A percentile compares a stretch with the other conserved stretches of the same genome.
phyloP scores from a whole-genome alignment of 139 green algal species.

The Coelastrella sp. region DNA sequence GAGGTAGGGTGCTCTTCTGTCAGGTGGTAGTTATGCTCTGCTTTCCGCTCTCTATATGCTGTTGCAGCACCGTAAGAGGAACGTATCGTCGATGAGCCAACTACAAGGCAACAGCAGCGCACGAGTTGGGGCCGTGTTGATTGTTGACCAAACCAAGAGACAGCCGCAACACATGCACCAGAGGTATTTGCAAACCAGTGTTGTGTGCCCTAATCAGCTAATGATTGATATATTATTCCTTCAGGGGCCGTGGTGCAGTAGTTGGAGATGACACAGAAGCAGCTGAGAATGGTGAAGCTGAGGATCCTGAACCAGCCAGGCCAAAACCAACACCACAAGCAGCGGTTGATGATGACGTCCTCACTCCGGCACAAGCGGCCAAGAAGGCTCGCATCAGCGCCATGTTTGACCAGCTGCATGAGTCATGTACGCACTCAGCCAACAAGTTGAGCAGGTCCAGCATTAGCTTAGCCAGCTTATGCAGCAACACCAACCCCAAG shows the following conservation, averaged over 20 bases:
- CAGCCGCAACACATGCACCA: no score
- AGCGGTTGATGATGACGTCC: slow-evolving; percentile 24
- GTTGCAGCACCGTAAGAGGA: no score
- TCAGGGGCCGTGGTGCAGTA: background rate
- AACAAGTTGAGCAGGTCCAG: background rate
- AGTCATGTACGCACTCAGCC: slow-evolving; percentile 3
- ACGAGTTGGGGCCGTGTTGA: no score
- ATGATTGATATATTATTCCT: no score
- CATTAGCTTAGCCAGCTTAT: slow-evolving; percentile 52
- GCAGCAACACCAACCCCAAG: slow-evolving; percentile 46
- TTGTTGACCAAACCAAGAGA: no score
- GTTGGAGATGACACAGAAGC: slow-evolving; percentile 16
- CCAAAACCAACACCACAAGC: background rate
- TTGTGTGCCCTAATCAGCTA: no score
- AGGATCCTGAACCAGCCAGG: background rate
- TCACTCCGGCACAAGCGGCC: slow-evolving; percentile 36
- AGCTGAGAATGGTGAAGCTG: background rate
- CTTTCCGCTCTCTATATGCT: background rate
- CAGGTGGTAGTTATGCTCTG: no score
- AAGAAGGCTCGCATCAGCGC: slow-evolving; percentile 55
- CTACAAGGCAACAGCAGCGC: no score
- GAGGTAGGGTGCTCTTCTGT: background rate
- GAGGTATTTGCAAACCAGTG: no score
- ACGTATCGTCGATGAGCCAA: no score
- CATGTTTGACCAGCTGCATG: slow-evolving; percentile 44